These are phyloP conservation scores for Jackrogersella multiformis DNA, from an alignment of 495 filamentous ascomycete species.

Conservation along the genomic window DNA sequence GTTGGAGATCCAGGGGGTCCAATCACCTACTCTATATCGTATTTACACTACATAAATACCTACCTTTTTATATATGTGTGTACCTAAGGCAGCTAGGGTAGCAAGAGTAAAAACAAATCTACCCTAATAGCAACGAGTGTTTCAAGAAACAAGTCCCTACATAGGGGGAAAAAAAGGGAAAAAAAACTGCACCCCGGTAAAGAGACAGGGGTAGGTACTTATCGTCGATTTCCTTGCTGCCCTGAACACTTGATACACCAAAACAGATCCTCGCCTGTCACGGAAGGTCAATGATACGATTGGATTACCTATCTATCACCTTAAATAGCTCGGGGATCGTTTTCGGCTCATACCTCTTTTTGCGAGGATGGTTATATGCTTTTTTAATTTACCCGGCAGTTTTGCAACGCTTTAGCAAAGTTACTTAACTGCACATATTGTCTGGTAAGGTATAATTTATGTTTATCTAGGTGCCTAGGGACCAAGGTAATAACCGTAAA, in stretches of 20 bases:
- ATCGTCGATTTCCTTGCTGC: not conserved
- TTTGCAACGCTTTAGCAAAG: no score
- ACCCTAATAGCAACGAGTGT: no score
- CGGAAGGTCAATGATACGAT: constrained; percentile 1
- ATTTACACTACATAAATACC: no score
- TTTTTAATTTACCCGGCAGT: constrained; percentile 9
- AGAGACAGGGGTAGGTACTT: not conserved
- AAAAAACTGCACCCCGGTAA: not conserved
- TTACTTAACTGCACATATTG: no score
- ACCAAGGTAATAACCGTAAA: no score
- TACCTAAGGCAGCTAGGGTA: no score
- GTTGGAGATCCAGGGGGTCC: no score
- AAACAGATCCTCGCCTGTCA: constrained; percentile 11
- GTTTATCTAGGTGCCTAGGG: no score
- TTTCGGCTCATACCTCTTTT: not conserved
- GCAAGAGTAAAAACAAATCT: no score
- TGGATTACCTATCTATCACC: not conserved
- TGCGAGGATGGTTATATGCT: not conserved
- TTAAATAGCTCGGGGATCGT: not conserved
- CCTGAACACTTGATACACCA: not conserved
- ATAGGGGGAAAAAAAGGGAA: not conserved
- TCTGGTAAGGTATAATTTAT: no score
- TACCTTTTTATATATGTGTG: no score
- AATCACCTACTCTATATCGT: not conserved
- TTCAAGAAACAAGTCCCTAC: not conserved